Percentiles rank a stretch among this genome's conserved stretches.
Conservation (phyloP, 176 grass and related monocot genomes). For the Tillandsia leiboldiana region DNA sequence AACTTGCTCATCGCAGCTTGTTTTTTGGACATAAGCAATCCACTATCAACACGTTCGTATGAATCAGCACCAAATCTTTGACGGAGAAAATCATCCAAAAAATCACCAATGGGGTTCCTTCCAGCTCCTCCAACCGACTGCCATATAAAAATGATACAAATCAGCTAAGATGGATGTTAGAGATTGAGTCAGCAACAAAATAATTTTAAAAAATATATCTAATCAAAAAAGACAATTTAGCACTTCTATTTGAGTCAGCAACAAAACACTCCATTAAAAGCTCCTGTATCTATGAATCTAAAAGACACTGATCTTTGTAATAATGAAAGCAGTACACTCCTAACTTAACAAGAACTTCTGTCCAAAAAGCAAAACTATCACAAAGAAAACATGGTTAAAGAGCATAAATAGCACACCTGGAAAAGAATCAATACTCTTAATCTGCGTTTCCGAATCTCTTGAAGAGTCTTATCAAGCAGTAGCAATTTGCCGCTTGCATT, state of each 20-base stretch:
- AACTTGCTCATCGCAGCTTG: conserved; percentile 66
- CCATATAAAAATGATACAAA: conserved; percentile 24
- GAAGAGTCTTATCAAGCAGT: conserved; percentile 79
- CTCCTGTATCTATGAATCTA: not conserved
- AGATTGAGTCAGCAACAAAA: not conserved
- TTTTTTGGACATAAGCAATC: conserved; percentile 51
- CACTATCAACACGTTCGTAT: conserved; percentile 63
- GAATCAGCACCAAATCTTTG: conserved; percentile 82
- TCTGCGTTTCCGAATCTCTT: conserved; percentile 34
- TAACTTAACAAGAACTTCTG: not conserved
- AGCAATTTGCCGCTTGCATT: conserved; percentile 77
- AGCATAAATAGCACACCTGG: conserved; percentile 35
- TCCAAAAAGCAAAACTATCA: not conserved
- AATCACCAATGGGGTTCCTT: conserved; percentile 63
- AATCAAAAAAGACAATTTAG: not conserved
- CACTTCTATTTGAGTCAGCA: not conserved
- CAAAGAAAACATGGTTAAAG: not conserved
- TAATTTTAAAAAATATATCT: not conserved
- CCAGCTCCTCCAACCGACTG: conserved; percentile 62
- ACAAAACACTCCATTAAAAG: too few species aligned
- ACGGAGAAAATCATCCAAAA: conserved; percentile 84
- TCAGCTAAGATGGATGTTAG: conserved; percentile 16
- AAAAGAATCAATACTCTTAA: conserved; percentile 73
- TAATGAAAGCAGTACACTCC: not conserved
- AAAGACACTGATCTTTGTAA: not conserved